Evolutionary conservation across 768 basidiomycete genomes (phyloP), one percentile per base, ranked within the genome.

Genomic region (Auriculariales sp.): DNA sequence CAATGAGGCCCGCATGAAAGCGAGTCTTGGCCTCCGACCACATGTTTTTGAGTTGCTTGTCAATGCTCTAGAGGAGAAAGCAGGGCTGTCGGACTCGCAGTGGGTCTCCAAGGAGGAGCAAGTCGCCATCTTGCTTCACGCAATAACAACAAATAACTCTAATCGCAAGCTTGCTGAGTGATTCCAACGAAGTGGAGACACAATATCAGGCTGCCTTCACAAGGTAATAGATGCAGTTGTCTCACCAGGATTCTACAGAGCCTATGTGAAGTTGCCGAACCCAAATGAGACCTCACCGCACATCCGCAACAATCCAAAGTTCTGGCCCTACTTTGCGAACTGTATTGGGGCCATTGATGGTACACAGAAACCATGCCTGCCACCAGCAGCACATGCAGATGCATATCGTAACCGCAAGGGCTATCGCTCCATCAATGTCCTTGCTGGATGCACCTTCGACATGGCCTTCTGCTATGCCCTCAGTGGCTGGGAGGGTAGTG

Each of bases 161-260:
- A 59, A 57, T 51, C 44, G 55, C 4, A 56, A 63, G 34, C 52
- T 65, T 34, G 59, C 62, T 49, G 68, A 70, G 46, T 48, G 58
- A 6, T 70, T 71, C 52, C 68, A 70, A 52, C 48, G 59, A 2
- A 64, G 64, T 54, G 63, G 59, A 10, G 66, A 65, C 24, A 69
- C 68, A 1, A 64, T 70, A 15, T 65, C 62, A n/a, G 61, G 62
- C 68, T 55, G 24, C 32, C 57, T 65, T 47, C 53, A 56, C 46
- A 32, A 50, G 2, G 54, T 64, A 2, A 28, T 59, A 2, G 45
- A 57, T 10, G 53, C 59, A 19, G 28, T 62, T 33, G 50, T 54
- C 9, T 52, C 48, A 51, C 59, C 59, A 10, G 61, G 62, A 7
- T 59, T 56, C 15, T 66, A 65, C 42, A 46, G 34, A n/a, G 27